Percentiles rank a stretch among this genome's conserved stretches.
Evolutionary conservation across 768 basidiomycete species (phyloP).

Genomic region (Boletus pseudo-olivaceus): DNA sequence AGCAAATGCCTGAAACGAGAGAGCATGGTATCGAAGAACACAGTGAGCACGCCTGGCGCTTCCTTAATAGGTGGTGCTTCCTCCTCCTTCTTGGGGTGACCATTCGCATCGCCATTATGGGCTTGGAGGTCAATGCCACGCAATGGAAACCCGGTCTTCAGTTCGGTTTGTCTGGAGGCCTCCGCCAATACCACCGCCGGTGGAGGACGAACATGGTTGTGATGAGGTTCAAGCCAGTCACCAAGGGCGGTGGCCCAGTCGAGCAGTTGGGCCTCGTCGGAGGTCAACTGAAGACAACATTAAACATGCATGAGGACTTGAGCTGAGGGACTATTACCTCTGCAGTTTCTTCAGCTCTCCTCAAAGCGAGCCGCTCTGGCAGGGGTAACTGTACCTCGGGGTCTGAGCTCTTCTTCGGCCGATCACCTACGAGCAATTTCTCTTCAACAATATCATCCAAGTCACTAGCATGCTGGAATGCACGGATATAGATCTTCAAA

Average conservation of each 20-base stretch:
- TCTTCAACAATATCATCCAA: conserved; percentile 79
- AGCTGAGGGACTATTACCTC: conserved; percentile 40
- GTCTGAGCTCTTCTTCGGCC: conserved; percentile 60
- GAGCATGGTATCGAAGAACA: conserved; percentile 63
- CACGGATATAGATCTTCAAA: conserved; percentile 73
- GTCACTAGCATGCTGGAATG: conserved; percentile 76
- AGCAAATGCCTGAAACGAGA: conserved; percentile 46
- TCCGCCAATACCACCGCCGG: conserved; percentile 69
- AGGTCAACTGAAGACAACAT: conserved; percentile 50
- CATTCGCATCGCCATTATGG: conserved; percentile 33
- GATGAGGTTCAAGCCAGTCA: conserved; percentile 76
- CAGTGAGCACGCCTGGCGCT: conserved; percentile 48
- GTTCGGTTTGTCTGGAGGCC: conserved; percentile 66
- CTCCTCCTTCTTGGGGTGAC: conserved; percentile 63
- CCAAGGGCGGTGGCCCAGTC: conserved; percentile 60
- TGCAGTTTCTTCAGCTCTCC: conserved; percentile 47
- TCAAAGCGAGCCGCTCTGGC: conserved; percentile 53
- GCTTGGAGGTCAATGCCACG: conserved; percentile 54
- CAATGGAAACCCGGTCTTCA: conserved; percentile 65
- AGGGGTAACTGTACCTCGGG: conserved; percentile 50
- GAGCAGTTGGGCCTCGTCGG: conserved; percentile 55
- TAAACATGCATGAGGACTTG: neutral
- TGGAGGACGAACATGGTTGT: conserved; percentile 69
- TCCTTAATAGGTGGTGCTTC: conserved; percentile 65
- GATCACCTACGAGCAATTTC: conserved; percentile 76